These are phyloP conservation scores for Rhamnella rubrinervis DNA, from an alignment of 331 rosid genomes.

Conservation along the genomic window DNA sequence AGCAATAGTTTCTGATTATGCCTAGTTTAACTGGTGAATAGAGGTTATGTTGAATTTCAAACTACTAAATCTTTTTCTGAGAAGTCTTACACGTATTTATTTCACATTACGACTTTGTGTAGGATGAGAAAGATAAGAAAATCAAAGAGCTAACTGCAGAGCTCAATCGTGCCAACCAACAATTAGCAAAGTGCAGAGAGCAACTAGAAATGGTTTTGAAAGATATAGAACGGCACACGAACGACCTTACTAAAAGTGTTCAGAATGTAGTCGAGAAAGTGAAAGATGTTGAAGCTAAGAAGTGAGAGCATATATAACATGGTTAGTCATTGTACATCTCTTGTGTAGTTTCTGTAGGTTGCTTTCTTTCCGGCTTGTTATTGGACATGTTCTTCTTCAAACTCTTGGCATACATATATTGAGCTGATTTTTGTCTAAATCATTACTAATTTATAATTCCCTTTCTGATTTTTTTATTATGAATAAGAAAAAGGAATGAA, in stretches of 20 bases:
- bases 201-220: neutral
- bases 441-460: no score
- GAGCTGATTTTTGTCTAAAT: no score
- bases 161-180: neutral
- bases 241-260: slow-evolving; percentile 20
- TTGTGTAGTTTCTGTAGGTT: neutral
- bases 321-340: neutral
- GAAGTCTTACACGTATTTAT: no score
- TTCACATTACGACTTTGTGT: neutral
- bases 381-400: no score
- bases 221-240: slow-evolving; percentile 7
- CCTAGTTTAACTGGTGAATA: no score
- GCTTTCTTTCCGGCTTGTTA: neutral
- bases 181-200: slow-evolving; percentile 10
- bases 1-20: no score
- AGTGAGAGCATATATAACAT: neutral
- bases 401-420: no score
- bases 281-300: neutral
- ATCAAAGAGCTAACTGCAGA: slow-evolving; percentile 3
- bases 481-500: no score
- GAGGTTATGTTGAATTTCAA: no score
- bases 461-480: no score
- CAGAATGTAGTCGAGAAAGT: neutral
- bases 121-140: slow-evolving; percentile 15
- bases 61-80: no score